Conservation (phyloP, 208 protist species). For the Histomonas meleagridis region DNA sequence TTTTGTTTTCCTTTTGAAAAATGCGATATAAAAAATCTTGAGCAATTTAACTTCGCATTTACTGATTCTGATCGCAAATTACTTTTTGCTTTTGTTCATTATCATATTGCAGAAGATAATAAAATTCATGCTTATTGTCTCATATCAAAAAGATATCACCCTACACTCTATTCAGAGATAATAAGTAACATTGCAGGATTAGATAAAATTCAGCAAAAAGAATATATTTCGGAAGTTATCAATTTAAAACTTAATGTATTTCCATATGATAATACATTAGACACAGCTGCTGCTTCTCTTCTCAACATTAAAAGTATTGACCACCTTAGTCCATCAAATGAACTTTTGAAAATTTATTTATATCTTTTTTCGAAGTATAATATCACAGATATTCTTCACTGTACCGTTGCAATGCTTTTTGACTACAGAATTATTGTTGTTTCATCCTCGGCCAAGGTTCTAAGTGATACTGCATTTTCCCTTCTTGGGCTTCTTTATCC, state of each 20-base stretch:
- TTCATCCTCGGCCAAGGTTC: background rate
- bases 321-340: background rate
- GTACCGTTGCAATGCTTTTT: background rate
- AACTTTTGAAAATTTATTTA: background rate
- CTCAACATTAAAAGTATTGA: background rate
- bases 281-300: too few relatives aligned
- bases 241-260: background rate
- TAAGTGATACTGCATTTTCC: background rate
- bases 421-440: background rate
- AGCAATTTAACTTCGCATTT: background rate
- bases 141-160: background rate
- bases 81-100: background rate
- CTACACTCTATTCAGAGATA: background rate
- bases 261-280: background rate
- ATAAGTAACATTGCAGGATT: background rate
- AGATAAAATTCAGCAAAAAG: background rate
- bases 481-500: background rate
- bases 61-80: background rate
- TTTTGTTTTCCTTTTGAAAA: constrained; percentile 31
- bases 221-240: background rate
- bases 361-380: background rate
- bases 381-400: background rate
- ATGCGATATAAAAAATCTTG: too few relatives aligned
- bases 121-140: background rate
- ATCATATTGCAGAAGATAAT: background rate